Base-by-base conservation (phyloP, 768 basidiomycete genomes). In the Boletus rufocinnamomeus region DNA sequence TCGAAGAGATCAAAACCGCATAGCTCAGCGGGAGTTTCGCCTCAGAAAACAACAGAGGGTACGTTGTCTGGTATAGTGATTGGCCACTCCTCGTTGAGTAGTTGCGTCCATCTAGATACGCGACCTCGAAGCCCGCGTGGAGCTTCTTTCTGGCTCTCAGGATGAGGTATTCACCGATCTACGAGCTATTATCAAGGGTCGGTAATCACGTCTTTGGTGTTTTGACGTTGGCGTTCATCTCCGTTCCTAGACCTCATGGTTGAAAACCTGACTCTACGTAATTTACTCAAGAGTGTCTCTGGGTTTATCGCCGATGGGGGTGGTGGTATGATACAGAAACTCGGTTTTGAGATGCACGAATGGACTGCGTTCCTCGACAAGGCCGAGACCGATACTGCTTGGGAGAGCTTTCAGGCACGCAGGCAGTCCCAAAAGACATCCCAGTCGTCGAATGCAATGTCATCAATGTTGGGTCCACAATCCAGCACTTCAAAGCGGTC, bases 51-150 rank as follows among this genome's bases (percentile, higher is more conserved):
- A 96, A 68, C 94, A 95, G 63, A 81, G 88, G 71, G 88, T 88
- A 57, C 58, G 79, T 74, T 10, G 52, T 32, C 47, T 46, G 32
- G 43, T 45, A 45, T 11, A 17, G 19, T 38, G 17, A 25, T 19
- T 25, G 16, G 16, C 23, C 10, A 7, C 21, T 21, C 34, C 38
- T 48, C 37, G 50, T 54, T 57, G 54, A 59, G 43, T 28, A 45
- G 21, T 51, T 55, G 61, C 46, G 47, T 38, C 54, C 47, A 30
- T 41, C 50, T 65, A 97, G 92, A 95, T 97, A 73, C 91, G 94
- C 23, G 95, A 97, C 75, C 84, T 97, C 38, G 95, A 97, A 76
- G 94, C 94, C 21, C 85, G 91, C 46, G 93, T 97, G n/a, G 94
- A 95, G 74, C 87, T 97, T 9, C 82, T 97, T 19, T 96, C 94